A percentile compares a stretch with the other conserved stretches of the same genome.
Evolutionary conservation across 2,329 filamentous ascomycete genomes (phyloP).

Genomic region (Aspergillus pseudoviridinutans): DNA sequence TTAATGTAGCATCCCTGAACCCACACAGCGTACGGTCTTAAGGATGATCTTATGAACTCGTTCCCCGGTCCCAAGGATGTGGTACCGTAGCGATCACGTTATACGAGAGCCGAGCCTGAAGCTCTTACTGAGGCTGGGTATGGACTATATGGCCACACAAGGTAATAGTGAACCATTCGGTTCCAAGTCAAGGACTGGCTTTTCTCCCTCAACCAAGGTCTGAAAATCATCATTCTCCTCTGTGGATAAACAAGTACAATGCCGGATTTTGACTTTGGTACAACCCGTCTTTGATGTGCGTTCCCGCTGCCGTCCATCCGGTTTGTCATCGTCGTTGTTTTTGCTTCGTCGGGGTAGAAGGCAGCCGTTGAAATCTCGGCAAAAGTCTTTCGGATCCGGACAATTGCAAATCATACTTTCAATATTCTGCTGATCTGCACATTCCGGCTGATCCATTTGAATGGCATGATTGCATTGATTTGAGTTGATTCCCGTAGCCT

Average conservation of each 20-base stretch:
- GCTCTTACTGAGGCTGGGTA: neutral
- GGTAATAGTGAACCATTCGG: neutral
- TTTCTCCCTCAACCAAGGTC: neutral
- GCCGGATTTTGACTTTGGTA: neutral
- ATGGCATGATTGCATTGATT: neutral
- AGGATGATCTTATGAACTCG: neutral
- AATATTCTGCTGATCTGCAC: slow-evolving; percentile 4
- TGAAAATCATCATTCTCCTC: neutral
- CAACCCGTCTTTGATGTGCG: slow-evolving; percentile 5
- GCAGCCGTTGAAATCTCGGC: neutral
- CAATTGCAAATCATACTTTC: neutral
- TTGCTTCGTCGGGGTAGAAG: neutral
- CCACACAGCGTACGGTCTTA: neutral
- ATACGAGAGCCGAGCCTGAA: neutral
- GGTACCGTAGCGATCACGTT: neutral
- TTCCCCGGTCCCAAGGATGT: neutral
- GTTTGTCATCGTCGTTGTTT: slow-evolving; percentile 10
- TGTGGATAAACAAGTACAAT: neutral
- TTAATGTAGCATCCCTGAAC: neutral
- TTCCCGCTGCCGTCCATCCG: slow-evolving; percentile 10
- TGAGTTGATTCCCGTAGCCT: neutral
- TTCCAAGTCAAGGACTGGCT: neutral
- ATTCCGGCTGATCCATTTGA: neutral
- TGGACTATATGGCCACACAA: neutral
- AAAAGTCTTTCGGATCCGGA: neutral